Base-by-base conservation (phyloP, 345 rosid species). In the Orychophragmus violaceus region DNA sequence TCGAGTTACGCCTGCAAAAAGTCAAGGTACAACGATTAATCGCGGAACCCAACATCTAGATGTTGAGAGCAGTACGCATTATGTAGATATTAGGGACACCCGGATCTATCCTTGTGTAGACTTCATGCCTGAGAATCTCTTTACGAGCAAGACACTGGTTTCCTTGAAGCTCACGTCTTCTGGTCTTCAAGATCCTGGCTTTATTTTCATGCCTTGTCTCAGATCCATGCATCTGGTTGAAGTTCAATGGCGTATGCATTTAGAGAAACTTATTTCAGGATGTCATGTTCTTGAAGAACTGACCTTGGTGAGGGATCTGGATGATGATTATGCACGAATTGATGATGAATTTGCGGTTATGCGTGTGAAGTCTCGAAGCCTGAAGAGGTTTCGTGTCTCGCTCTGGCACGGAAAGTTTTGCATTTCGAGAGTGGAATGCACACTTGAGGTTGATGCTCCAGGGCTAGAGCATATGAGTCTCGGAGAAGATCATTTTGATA, bases 361-460 rank as follows among this genome's bases (percentile, higher is more conserved):
- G 30, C 9, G 30, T 49, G 18, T 49, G 55, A 49, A 10, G 30
- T 50, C 32, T 2, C 11, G 55, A 18, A 50, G 55, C 32, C 28
- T 50, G 32, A 23, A 49, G 55, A 6, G 27, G 52, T 41, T 66
- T 29, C 5, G 11, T 54, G 60, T 66, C 37, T 50, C 45, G 13
- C 5, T 3, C 11, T 3, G 2, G 56, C 6, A 14, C 16, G 51
- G 54, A 19, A 0, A 0, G 1, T n/a, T 1, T 14, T 5, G 7
- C 22, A n/a, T 5, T 6, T 25, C 27, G 17, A 1, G 6, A 0
- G 59, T 17, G 59, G 19, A 17, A 29, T 45, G 7, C 4, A 28
- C 41, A 7, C 68, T 66, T 39, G 62, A 54, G 39, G 54, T 66
- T 41, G 62, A 66, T 41, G 62, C 62, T 66, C 70, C 70, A 2